phyloP scores from a whole-genome alignment of 2,329 filamentous ascomycete species.

The Alternaria triticimaculans region DNA sequence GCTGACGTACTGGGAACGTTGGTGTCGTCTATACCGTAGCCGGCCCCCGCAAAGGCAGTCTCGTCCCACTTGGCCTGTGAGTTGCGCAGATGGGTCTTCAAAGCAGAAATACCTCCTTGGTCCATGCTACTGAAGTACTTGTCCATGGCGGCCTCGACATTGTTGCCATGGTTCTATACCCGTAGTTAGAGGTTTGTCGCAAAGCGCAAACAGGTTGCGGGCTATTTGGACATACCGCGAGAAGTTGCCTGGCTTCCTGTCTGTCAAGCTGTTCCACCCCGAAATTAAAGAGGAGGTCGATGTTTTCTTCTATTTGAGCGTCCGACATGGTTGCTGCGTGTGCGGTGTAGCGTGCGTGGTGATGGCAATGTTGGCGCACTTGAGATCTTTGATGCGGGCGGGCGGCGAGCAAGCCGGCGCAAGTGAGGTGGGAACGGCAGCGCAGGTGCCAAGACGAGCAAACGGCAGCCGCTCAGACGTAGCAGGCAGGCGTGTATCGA shows the following conservation, averaged over 20 bases:
- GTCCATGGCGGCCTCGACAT: slow-evolving; percentile 30
- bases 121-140: slow-evolving; percentile 28
- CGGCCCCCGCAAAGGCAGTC: slow-evolving; percentile 37
- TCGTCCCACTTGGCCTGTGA: slow-evolving; percentile 40
- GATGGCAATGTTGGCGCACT: background rate
- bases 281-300: slow-evolving; percentile 16
- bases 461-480: background rate
- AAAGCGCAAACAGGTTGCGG: slow-evolving; percentile 1
- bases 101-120: slow-evolving; percentile 16
- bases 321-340: slow-evolving; percentile 13
- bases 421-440: background rate
- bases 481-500: background rate
- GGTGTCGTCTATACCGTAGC: slow-evolving; percentile 36
- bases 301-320: slow-evolving; percentile 13
- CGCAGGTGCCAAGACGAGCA: background rate
- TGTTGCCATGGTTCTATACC: slow-evolving; percentile 32
- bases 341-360: background rate
- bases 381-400: slow-evolving; percentile 1
- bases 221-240: slow-evolving; percentile 13
- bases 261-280: slow-evolving; percentile 20
- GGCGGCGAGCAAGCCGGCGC: slow-evolving; percentile 7
- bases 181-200: background rate
- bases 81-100: slow-evolving; percentile 29
- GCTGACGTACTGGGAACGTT: slow-evolving; percentile 38
- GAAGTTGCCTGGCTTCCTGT: slow-evolving; percentile 26